Base-by-base conservation (phyloP, 1,284 basidiomycete species). In the Ceratobasidium sp. region DNA sequence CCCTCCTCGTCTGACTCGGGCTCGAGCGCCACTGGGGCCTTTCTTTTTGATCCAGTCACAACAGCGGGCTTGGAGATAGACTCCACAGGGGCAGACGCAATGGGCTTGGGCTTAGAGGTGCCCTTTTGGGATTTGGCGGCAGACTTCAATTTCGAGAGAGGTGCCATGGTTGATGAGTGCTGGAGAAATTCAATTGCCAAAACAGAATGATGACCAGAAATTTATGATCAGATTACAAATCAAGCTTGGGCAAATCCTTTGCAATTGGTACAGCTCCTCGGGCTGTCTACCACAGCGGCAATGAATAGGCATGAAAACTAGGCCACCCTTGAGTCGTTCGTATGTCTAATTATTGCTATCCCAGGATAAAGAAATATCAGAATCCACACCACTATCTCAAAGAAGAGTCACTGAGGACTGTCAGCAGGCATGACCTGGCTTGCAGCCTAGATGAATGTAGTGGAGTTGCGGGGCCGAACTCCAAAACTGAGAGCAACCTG, bases 101-200 rank as follows among this genome's bases (percentile, higher is more conserved):
- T 53, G 16, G 68, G 66, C 25, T 56, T 53, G 21, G 14, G 13
- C 29, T 54, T 23, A 27, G 49, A 19, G n/a, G 25, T 41, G 57
- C 56, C 23, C 70, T 47, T 19, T 68, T 67, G 30, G 46, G 33
- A 30, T 52, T 69, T 54, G 53, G 36, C 33, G 54, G 71, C 58
- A 14, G 54, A 7, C 49, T 56, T 36, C 13, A 42, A 27, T 25
- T 66, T 77, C 76, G 46, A 71, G 53, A 25, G 77, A 80, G 0
- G 74, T 74, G 23, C 72, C 69, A n/a, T 76, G 84, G 49, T 80
- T 77, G 27, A 72, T 84, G 6, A 73, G 76, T 5, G 11, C 33
- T 36, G 11, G 11, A 36, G 33, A 36, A 36, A 36, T 36, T 36
- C 33, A 36, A 53, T 29, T 36, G 23, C 62, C 19, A 27, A 46